A percentile compares a stretch with the other conserved stretches of the same genome.
Evolutionary conservation across 2,329 filamentous ascomycete genomes (phyloP).

Genomic region (Venturia asperata): DNA sequence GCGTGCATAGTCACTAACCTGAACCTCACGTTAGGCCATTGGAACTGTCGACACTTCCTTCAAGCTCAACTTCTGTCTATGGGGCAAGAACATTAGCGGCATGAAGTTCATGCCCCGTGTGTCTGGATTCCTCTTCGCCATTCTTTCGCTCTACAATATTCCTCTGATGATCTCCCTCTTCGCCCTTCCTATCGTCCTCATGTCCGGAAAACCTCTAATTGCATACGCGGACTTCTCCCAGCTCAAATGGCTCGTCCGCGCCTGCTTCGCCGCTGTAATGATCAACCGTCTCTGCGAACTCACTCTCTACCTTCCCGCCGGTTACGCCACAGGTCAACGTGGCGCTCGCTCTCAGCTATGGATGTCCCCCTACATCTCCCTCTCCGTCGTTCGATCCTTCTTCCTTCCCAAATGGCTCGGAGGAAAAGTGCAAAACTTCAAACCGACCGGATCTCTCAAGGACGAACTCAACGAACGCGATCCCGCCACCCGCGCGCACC

Average conservation of each 20-base stretch:
- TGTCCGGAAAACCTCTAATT: constrained; percentile 21
- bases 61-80: constrained; percentile 25
- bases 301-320: constrained; percentile 20
- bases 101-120: constrained; percentile 22
- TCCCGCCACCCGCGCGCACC: constrained; percentile 17
- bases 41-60: constrained; percentile 24
- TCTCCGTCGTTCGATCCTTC: constrained; percentile 22
- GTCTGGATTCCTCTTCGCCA: constrained; percentile 21
- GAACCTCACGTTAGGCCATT: constrained; percentile 20
- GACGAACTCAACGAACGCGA: constrained; percentile 23
- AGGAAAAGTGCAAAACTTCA: constrained; percentile 21
- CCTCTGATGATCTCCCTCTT: constrained; percentile 20
- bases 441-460: constrained; percentile 21
- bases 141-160: constrained; percentile 21
- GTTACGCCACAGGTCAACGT: constrained; percentile 22
- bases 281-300: constrained; percentile 21
- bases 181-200: constrained; percentile 21
- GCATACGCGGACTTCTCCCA: constrained; percentile 21
- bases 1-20: background rate
- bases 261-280: constrained; percentile 20
- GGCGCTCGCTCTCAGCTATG: constrained; percentile 21
- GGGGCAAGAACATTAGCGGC: constrained; percentile 21
- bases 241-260: constrained; percentile 22
- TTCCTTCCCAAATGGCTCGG: constrained; percentile 23
- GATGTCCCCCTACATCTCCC: constrained; percentile 23